These are phyloP conservation scores for Cercis canadensis DNA, from an alignment of 306 rosid genomes.

Conservation along the genomic window DNA sequence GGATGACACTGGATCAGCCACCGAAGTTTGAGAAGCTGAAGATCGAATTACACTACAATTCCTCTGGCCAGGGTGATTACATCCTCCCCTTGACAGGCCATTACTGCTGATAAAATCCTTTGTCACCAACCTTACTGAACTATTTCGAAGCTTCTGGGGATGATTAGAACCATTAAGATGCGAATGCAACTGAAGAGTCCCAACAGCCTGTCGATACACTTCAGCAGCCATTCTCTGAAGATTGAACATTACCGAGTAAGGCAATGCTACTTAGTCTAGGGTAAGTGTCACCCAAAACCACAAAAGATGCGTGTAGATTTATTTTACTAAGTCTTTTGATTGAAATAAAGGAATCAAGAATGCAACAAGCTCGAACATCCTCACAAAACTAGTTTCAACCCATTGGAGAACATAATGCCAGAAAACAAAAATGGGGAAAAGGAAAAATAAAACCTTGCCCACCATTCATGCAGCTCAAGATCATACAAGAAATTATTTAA, in stretches of 20 bases:
- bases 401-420: conserved; percentile 26
- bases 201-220: conserved; percentile 63
- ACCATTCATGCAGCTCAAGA: not conserved
- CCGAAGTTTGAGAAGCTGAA: conserved; percentile 68
- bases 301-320: conserved; percentile 8
- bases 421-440: not conserved
- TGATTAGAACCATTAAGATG: conserved; percentile 36
- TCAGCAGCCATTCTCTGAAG: conserved; percentile 88
- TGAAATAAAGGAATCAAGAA: not conserved
- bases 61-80: conserved; percentile 36
- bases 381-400: conserved; percentile 13
- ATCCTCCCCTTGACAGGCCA: conserved; percentile 55
- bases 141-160: conserved; percentile 47
- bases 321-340: no score
- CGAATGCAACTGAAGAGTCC: conserved; percentile 52
- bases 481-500: not conserved
- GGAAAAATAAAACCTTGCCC: not conserved
- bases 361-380: conserved; percentile 1
- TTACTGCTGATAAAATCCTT: conserved; percentile 52
- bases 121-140: conserved; percentile 48
- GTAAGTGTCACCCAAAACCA: not conserved
- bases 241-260: conserved; percentile 18
- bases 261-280: conserved; percentile 7
- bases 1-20: conserved; percentile 67
- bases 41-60: conserved; percentile 54